These are phyloP conservation scores for Solanum verrucosum DNA, from an alignment of 257 asterid species.

Conservation along the genomic window DNA sequence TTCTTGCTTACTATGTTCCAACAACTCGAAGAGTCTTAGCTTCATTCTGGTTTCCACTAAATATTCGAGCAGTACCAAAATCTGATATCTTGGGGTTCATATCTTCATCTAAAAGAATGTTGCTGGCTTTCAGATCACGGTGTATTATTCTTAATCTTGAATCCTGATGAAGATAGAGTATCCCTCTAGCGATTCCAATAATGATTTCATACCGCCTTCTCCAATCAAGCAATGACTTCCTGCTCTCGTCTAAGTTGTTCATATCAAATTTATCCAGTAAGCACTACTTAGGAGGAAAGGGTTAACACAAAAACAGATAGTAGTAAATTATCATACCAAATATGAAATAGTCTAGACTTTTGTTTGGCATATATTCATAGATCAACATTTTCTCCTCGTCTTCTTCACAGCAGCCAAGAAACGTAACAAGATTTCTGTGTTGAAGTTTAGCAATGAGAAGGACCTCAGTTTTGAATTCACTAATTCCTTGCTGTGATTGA, in stretches of 20 bases:
- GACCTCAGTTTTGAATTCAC: constrained; percentile 26
- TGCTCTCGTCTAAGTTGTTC: neutral
- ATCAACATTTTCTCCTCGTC: constrained; percentile 23
- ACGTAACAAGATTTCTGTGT: constrained; percentile 25
- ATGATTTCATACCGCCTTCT: constrained; percentile 3
- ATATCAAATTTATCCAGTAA: neutral
- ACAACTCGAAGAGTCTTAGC: neutral
- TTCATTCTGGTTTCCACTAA: neutral
- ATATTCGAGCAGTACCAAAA: constrained; percentile 2
- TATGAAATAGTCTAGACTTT: constrained; percentile 23
- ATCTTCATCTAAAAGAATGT: constrained; percentile 11
- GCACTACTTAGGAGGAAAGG: neutral
- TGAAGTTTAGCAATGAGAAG: constrained; percentile 23
- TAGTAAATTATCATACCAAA: constrained; percentile 11
- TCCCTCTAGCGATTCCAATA: constrained; percentile 13
- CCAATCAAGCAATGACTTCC: constrained; percentile 1
- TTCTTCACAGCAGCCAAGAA: constrained; percentile 20
- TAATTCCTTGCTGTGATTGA: constrained; percentile 14
- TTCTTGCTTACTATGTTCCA: constrained; percentile 10
- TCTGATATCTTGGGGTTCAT: constrained; percentile 20
- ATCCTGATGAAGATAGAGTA: constrained; percentile 12
- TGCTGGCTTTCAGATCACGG: constrained; percentile 12
- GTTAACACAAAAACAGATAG: neutral
- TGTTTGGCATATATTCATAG: constrained; percentile 25
- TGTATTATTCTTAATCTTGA: constrained; percentile 10